A percentile compares a stretch with the other conserved stretches of the same genome.
These are phyloP conservation scores for Sporothrix phasma DNA, from an alignment of 2,329 filamentous ascomycete species.

Conservation along the genomic window DNA sequence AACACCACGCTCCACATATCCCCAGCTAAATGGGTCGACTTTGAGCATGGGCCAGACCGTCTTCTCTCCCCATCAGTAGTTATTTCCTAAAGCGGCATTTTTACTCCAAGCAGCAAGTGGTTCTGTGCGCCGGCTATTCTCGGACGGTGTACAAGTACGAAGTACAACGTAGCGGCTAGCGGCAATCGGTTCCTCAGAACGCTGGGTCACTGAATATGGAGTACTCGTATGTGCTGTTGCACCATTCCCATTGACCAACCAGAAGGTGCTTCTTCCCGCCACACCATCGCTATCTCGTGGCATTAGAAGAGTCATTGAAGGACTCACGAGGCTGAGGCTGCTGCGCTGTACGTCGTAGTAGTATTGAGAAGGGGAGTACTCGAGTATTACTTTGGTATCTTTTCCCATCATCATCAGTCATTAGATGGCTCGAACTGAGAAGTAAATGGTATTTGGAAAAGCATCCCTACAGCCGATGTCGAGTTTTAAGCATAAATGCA, in stretches of 20 bases:
- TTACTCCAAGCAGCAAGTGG: constrained; percentile 10
- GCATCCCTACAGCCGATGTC: too few species aligned
- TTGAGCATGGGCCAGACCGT: background rate
- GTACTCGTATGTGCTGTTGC: too few species aligned
- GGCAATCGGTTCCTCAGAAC: background rate
- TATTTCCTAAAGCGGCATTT: constrained; percentile 14
- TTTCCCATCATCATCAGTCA: too few species aligned
- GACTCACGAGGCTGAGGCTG: constrained; percentile 7
- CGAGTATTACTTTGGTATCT: too few species aligned
- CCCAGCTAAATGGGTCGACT: background rate
- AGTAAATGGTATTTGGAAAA: too few species aligned
- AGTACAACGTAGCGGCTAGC: too few species aligned
- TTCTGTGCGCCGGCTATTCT: constrained; percentile 6
- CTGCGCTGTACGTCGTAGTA: too few species aligned
- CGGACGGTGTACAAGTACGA: too few species aligned
- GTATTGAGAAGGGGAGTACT: background rate
- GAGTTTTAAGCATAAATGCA: too few species aligned
- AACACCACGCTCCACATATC: background rate
- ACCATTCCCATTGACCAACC: background rate
- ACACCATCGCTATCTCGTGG: background rate
- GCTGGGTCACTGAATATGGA: background rate
- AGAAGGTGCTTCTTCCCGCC: background rate
- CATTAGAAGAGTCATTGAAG: background rate
- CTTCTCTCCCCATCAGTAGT: constrained; percentile 1
- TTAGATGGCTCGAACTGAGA: too few species aligned